Evolutionary conservation across 73 alveolate genomes (phyloP), one percentile per base, ranked within the genome.

Genomic region (Paramecium bursaria): DNA sequence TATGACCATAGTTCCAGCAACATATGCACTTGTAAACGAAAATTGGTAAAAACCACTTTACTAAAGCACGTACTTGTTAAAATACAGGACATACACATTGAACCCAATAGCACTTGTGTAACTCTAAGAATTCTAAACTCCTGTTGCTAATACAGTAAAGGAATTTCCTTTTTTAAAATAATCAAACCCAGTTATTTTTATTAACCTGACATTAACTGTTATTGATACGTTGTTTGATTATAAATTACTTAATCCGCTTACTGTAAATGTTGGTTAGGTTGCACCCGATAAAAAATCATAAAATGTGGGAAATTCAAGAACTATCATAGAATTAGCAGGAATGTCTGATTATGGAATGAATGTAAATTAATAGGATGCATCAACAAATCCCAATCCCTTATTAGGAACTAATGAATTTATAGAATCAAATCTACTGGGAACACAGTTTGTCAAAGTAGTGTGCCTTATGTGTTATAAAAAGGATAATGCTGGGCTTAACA

Each of bases 1-100:
- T 0, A 79, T 53, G 22, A 79, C 89, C 0, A 79, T 54, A 3
- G 30, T 79, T 6, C 89, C 89, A 49, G 89, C 74, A 10, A 49
- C 21, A 39, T 53, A 79, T 14, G 61, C 49, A 19, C 85, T 61
- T 39, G 75, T 73, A 46, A 79, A 79, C 51, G 42, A 35, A 54
- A 79, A 79, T 2, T 53, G 31, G 14, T 31, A 79, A 53, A 79
- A 79, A 47, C 54, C 54, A 3, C 35, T 1, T 21, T 50, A 55
- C 39, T 79, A 46, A 14, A 79, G 19, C 17, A 79, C 89, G 22
- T 53, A 52, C 15, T 79, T 29, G 1, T 50, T 73, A 7, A 49
- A 39, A 79, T 33, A 61, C 1, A 53, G 13, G 14, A 53, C 89
- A 55, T 61, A 53, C 19, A 19, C 35, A 42, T 23, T 60, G 54